Percentiles rank a stretch among this genome's conserved stretches.
phyloP scores from a whole-genome alignment of 768 basidiomycete genomes.

The Pulveroboletus frians region DNA sequence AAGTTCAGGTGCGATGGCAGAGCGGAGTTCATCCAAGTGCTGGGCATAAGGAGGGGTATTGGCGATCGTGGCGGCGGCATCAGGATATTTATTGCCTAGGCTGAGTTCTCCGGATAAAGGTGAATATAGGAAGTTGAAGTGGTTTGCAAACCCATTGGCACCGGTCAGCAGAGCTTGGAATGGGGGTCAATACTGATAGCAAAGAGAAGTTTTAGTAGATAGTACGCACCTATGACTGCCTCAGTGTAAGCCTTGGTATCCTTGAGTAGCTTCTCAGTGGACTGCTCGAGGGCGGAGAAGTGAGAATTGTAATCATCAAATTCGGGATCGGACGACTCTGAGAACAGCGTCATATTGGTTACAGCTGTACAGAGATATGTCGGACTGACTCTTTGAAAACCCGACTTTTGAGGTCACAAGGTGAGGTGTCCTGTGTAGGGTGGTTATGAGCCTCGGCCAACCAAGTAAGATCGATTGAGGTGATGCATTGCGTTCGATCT shows the following conservation, averaged over 20 bases:
- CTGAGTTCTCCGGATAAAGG: constrained; percentile 75
- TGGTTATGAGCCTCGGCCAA: constrained; percentile 5
- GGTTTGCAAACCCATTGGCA: constrained; percentile 57
- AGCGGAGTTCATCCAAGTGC: constrained; percentile 77
- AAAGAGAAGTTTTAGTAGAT: background rate
- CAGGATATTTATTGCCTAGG: constrained; percentile 72
- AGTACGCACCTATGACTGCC: constrained; percentile 56
- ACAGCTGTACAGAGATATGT: background rate
- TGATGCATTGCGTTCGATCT: background rate
- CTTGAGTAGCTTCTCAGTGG: constrained; percentile 87
- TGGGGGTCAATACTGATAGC: constrained; percentile 2
- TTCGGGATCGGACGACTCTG: constrained; percentile 81
- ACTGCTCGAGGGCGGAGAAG: constrained; percentile 71
- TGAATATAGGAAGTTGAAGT: constrained; percentile 58
- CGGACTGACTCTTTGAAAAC: constrained; percentile 80
- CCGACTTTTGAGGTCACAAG: constrained; percentile 83
- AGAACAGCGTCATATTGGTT: constrained; percentile 3
- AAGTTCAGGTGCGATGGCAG: constrained; percentile 79
- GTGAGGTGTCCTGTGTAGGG: constrained; percentile 72
- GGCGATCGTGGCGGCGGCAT: constrained; percentile 68
- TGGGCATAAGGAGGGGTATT: constrained; percentile 70
- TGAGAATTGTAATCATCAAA: constrained; percentile 84
- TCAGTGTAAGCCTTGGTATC: constrained; percentile 87
- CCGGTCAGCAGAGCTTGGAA: constrained; percentile 58
- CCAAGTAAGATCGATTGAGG: constrained; percentile 4